Base-by-base conservation (phyloP, 345 rosid species). In the Lenwebbia sp. region DNA sequence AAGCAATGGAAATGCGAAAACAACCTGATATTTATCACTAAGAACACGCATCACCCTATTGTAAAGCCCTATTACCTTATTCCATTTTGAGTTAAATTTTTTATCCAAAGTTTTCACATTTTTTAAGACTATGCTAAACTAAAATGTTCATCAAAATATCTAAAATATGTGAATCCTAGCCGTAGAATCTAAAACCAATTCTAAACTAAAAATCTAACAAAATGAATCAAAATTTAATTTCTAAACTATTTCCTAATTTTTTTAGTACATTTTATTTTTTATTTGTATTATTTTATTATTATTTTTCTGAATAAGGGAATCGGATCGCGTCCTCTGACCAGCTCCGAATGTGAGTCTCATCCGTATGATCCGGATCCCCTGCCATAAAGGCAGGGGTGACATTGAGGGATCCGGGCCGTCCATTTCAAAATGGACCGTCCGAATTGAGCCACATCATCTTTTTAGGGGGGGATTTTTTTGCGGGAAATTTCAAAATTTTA, bases 21-120 rank as follows among this genome's bases (percentile, higher is more conserved):
- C 0, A 0, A 58, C 33, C 14, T 4, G 4, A n/a, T n/a, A 14
- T 33, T 58, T n/a, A 33, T 13, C 4, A 9, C 70, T n/a, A 0
- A n/a, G 33, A 13, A 60, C 19, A 28, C 13, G 28, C 37, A 13
- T 60, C 37, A 11, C n/a, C 26, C 33, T 13, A 9, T n/a, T n/a
- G 70, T 60, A n/a, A 11, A n/a, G 70, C 4, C 37, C 4, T 7
- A 58, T 6, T 4, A n/a, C 37, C 70, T n/a, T 13, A 28, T n/a
- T 58, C 41, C 37, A 1, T n/a, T 13, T 6, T 0, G 33, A 14
- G 37, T 58, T 13, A 40, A 30, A 26, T 58, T 58, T 15, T n/a
- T 7, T 15, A 40, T 58, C 5, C 33, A 60, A 60, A 60, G 0
- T 33, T 13, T 60, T 13, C 33, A n/a, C 4, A 6, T 60, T 60